Evolutionary conservation across 192 early-diverging fungal genomes (phyloP), one percentile per base, ranked within the genome.

Genomic region (Rhizophagus clarus): DNA sequence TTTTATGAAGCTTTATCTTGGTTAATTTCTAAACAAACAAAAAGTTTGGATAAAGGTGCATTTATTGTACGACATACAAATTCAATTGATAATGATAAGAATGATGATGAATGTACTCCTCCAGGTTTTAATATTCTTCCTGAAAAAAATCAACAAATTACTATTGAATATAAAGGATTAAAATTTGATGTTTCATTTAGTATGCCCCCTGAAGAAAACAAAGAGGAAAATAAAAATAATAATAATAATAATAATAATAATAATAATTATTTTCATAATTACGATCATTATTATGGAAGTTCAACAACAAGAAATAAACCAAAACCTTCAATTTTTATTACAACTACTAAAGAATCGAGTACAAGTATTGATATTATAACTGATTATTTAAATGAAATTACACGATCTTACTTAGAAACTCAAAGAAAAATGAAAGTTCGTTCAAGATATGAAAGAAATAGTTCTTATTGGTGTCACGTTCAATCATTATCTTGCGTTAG

Each of bases 271-370:
- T 3, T 4, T 40, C 8, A 40, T 40, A 0, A 40, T 40, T 40
- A 40, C 0, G 37, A 34, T 40, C 8, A 40, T 40, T 8, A 40
- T 40, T 40, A 40, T 7, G 37, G 37, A 40, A 40, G 7, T 40
- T 40, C 37, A 40, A 40, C n/a, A n/a, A 5, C 8, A 40, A 40
- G n/a, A 9, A 6, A 15, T 5, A 77, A 68, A 31, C 22, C 61
- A 22, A 77, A 71, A 66, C 76, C 76, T 26, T 77, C 76, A 66
- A 77, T 77, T 66, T 66, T 61, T 26, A 47, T 77, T 22, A 47
- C 62, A 5, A 68, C 61, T 26, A 12, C 64, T 10, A 26, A 77
- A 12, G 64, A 77, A 34, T 40, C 28, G 9, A n/a, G 26, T 28
- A 28, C 76, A 67, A 81, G 28, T 64, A 40, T 79, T 14, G 17